phyloP scores from a whole-genome alignment of 2,329 filamentous ascomycete genomes.

The Fusarium decemcellulare region DNA sequence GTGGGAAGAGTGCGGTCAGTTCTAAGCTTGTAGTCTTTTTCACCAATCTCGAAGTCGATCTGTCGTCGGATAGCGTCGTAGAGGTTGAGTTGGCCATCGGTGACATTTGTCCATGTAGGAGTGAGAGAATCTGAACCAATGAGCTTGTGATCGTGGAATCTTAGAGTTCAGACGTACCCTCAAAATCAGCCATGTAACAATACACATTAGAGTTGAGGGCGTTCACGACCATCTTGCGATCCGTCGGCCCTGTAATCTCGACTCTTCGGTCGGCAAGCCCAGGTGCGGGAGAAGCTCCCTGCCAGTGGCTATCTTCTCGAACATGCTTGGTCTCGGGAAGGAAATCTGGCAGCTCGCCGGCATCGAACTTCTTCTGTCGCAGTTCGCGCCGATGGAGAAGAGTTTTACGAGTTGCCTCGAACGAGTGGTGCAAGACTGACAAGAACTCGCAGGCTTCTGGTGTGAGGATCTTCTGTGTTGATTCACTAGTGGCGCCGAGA shows the following conservation, averaged over 20 bases:
- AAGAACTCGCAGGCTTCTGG: slow-evolving; percentile 93
- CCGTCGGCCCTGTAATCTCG: slow-evolving; percentile 97
- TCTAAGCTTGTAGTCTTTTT: slow-evolving; percentile 97
- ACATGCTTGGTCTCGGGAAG: slow-evolving; percentile 96
- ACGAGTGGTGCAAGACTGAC: slow-evolving; percentile 92
- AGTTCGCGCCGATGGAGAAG: slow-evolving; percentile 88
- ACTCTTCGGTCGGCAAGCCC: slow-evolving; percentile 93
- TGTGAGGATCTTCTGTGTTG: slow-evolving; percentile 81
- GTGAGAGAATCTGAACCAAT: too few species aligned
- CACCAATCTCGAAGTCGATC: slow-evolving; percentile 95
- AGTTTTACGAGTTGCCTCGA: slow-evolving; percentile 89
- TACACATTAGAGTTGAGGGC: slow-evolving; percentile 95
- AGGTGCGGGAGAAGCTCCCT: slow-evolving; percentile 91
- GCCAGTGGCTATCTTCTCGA: slow-evolving; percentile 94
- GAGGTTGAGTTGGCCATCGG: slow-evolving; percentile 97
- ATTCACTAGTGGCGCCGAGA: background rate
- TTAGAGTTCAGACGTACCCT: too few species aligned
- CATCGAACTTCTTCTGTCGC: slow-evolving; percentile 94
- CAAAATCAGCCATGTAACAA: slow-evolving; percentile 99
- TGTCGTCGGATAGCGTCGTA: slow-evolving; percentile 95
- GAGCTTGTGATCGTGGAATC: too few species aligned
- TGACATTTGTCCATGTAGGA: slow-evolving; percentile 99
- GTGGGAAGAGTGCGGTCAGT: slow-evolving; percentile 89
- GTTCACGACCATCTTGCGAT: slow-evolving; percentile 99
- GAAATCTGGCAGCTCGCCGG: slow-evolving; percentile 91